These are phyloP conservation scores for Styphnolobium japonicum DNA, from an alignment of 306 rosid genomes.

Conservation along the genomic window DNA sequence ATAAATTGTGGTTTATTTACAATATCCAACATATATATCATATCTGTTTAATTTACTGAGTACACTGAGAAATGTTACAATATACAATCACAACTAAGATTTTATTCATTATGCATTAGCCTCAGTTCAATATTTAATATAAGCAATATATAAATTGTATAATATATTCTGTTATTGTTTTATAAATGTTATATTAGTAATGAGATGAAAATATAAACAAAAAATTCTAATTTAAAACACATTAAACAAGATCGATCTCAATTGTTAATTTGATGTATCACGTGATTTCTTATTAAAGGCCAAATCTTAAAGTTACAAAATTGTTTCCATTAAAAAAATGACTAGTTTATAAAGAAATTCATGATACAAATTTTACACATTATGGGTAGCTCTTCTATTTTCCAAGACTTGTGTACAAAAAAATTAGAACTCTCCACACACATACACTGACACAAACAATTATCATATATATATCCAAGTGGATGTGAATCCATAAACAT, in stretches of 20 bases:
- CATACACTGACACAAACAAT: neutral
- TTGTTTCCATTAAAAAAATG: neutral
- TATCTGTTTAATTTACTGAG: neutral
- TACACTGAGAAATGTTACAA: neutral
- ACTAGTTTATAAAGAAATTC: neutral
- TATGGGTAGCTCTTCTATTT: neutral
- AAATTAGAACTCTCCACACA: neutral
- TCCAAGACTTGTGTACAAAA: neutral
- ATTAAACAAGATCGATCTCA: neutral
- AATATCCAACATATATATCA: neutral
- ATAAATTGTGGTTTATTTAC: constrained; percentile 15
- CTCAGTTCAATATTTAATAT: neutral
- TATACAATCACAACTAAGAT: neutral
- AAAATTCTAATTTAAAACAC: neutral
- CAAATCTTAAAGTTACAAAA: neutral
- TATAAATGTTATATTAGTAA: neutral
- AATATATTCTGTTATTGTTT: neutral
- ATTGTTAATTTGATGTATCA: neutral
- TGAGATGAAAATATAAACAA: neutral
- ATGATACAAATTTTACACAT: neutral
- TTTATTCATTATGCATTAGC: neutral
- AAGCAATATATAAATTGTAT: neutral
- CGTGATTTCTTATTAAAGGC: neutral
- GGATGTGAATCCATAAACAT: neutral
- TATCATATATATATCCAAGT: neutral